Evolutionary conservation across 176 grass and related monocot genomes (phyloP).

Genomic region (Pontederia crassipes): DNA sequence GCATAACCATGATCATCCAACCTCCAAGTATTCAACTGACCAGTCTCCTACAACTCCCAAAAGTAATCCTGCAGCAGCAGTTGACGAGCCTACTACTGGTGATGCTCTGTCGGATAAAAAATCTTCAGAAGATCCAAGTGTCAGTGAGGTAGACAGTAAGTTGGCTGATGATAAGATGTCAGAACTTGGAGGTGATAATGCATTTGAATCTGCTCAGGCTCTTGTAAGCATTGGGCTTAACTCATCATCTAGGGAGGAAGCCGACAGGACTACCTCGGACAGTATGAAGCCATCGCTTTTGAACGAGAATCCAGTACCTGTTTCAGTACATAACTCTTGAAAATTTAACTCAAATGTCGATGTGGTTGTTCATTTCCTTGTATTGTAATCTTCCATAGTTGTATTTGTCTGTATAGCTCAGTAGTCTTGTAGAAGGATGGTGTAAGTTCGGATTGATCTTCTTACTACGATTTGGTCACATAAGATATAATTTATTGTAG

Average conservation of each 20-base stretch:
- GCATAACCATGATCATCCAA: constrained; percentile 71
- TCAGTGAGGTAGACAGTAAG: constrained; percentile 14
- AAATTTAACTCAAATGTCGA: neutral
- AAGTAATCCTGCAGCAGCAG: constrained; percentile 16
- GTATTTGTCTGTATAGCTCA: constrained; percentile 11
- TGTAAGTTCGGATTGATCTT: constrained; percentile 1
- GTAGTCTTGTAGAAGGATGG: neutral
- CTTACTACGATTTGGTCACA: too few species aligned
- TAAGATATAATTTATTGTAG: too few species aligned
- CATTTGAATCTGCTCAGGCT: neutral
- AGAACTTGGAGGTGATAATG: constrained; percentile 35
- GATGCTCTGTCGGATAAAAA: constrained; percentile 17
- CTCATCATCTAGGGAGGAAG: neutral
- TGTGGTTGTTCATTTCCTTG: neutral
- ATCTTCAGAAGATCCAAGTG: constrained; percentile 8
- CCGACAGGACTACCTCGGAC: neutral
- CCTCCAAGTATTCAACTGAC: constrained; percentile 26
- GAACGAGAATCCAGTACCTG: neutral
- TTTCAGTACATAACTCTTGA: constrained; percentile 6
- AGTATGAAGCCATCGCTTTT: neutral
- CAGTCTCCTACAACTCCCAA: constrained; percentile 9
- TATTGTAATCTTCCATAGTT: neutral
- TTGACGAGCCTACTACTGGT: constrained; percentile 9
- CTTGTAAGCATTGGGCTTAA: neutral
- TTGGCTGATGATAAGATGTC: constrained; percentile 14